phyloP scores from a whole-genome alignment of 73 alveolate genomes.

The Tetrahymena borealis region DNA sequence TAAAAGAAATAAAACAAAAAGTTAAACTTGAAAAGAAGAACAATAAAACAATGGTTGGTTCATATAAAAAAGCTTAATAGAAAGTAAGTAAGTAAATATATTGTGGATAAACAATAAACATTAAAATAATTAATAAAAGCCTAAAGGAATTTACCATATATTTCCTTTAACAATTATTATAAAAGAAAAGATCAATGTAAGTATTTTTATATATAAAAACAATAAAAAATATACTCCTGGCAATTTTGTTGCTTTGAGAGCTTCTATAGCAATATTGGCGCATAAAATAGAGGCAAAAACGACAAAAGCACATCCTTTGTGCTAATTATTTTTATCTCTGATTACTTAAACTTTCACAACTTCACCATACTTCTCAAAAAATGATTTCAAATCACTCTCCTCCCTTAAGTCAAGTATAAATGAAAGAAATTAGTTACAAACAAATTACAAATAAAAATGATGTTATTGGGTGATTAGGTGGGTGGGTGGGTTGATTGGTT shows the following conservation, averaged over 20 bases:
- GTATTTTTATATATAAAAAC: not conserved
- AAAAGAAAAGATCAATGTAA: not conserved
- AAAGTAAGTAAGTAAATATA: too few relatives aligned
- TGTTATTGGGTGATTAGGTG: not conserved
- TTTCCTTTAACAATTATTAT: not conserved
- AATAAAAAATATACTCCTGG: not conserved
- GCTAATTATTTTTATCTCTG: not conserved
- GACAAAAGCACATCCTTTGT: not conserved
- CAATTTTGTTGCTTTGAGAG: slow-evolving; percentile 1
- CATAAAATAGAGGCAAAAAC: slow-evolving; percentile 1
- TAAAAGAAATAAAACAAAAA: not conserved
- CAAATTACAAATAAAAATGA: not conserved
- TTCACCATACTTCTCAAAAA: not conserved
- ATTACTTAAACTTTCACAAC: not conserved
- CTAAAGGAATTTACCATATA: not conserved
- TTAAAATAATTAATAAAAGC: too few relatives aligned
- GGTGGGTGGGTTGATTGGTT: not conserved
- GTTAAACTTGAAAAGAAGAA: too few relatives aligned
- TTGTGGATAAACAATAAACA: too few relatives aligned
- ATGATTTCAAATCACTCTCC: not conserved
- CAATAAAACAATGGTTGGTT: too few relatives aligned
- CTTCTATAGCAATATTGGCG: not conserved
- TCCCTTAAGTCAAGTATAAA: not conserved
- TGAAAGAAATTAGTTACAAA: not conserved
- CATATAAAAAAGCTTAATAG: too few relatives aligned